phyloP scores from a whole-genome alignment of 306 rosid genomes.

The Quercus agrifolia region DNA sequence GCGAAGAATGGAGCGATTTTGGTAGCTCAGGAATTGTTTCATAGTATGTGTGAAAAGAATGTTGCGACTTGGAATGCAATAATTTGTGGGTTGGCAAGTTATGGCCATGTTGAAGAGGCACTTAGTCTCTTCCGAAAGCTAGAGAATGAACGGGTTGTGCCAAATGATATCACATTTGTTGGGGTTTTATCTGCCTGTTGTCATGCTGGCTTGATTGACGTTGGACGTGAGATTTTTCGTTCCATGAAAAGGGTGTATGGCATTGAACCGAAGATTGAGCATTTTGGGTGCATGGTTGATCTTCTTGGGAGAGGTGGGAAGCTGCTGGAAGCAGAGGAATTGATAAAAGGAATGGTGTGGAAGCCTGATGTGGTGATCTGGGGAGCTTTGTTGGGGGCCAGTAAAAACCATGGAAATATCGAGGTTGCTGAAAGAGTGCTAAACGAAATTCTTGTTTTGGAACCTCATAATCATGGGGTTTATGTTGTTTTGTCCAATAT shows the following conservation, averaged over 20 bases:
- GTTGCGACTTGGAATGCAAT: slow-evolving; percentile 51
- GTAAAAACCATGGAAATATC: slow-evolving; percentile 37
- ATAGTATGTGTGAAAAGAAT: slow-evolving; percentile 41
- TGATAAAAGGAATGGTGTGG: slow-evolving; percentile 39
- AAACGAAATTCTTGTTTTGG: slow-evolving; percentile 39
- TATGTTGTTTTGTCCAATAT: slow-evolving; percentile 48
- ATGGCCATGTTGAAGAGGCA: slow-evolving; percentile 38
- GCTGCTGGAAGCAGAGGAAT: slow-evolving; percentile 38
- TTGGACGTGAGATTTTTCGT: slow-evolving; percentile 27
- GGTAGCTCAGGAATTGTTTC: slow-evolving; percentile 28
- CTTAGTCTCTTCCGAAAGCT: slow-evolving; percentile 31
- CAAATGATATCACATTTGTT: slow-evolving; percentile 39
- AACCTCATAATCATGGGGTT: slow-evolving; percentile 44
- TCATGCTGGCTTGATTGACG: slow-evolving; percentile 43
- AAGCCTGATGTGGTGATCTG: slow-evolving; percentile 41
- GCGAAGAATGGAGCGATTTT: slow-evolving; percentile 38
- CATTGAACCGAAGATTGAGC: slow-evolving; percentile 44
- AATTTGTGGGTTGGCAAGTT: slow-evolving; percentile 40
- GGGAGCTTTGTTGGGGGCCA: slow-evolving; percentile 48
- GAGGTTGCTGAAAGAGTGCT: slow-evolving; percentile 42
- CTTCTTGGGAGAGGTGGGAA: slow-evolving; percentile 43
- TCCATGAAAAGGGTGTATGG: slow-evolving; percentile 36
- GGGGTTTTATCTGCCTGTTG: slow-evolving; percentile 50
- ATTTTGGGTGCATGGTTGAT: slow-evolving; percentile 53
- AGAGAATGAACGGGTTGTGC: slow-evolving; percentile 27